Conservation (phyloP, 164 flowering plant species). For the Umbellularia californica region DNA sequence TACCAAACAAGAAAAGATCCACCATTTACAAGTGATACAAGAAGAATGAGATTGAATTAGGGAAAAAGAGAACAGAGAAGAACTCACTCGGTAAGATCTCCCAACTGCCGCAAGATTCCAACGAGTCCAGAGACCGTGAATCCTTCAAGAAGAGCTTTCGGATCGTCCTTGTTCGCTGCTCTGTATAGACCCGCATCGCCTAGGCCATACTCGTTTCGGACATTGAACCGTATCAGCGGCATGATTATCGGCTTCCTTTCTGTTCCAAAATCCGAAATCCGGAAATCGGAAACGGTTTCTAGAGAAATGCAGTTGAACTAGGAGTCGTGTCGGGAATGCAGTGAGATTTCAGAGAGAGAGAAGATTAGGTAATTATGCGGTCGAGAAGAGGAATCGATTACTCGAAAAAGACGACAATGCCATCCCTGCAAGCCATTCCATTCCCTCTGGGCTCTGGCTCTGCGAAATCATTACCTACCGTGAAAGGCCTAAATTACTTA, state of each 20-base stretch:
- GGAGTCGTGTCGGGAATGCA: no score
- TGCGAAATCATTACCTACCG: no score
- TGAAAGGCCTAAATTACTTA: no score
- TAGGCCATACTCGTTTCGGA: slow-evolving; percentile 72
- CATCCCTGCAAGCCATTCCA: no score
- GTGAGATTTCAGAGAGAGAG: no score
- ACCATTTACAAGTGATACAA: not conserved
- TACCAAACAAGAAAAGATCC: not conserved
- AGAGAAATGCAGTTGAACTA: not conserved
- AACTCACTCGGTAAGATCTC: slow-evolving; percentile 91
- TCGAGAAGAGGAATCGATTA: no score
- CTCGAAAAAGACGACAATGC: no score
- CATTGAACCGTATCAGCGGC: slow-evolving; percentile 66
- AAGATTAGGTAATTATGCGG: no score
- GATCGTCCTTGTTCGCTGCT: slow-evolving; percentile 53
- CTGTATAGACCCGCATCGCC: slow-evolving; percentile 57
- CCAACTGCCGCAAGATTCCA: slow-evolving; percentile 89
- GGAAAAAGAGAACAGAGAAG: not conserved
- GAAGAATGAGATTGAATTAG: not conserved
- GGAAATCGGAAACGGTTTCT: not conserved
- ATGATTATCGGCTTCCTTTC: slow-evolving; percentile 20
- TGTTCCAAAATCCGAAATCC: not conserved
- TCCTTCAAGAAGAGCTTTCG: slow-evolving; percentile 77
- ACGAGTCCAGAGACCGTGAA: slow-evolving; percentile 91
- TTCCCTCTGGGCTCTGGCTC: no score